phyloP scores from a whole-genome alignment of 441 rosid species.

The Euphorbia corollata region DNA sequence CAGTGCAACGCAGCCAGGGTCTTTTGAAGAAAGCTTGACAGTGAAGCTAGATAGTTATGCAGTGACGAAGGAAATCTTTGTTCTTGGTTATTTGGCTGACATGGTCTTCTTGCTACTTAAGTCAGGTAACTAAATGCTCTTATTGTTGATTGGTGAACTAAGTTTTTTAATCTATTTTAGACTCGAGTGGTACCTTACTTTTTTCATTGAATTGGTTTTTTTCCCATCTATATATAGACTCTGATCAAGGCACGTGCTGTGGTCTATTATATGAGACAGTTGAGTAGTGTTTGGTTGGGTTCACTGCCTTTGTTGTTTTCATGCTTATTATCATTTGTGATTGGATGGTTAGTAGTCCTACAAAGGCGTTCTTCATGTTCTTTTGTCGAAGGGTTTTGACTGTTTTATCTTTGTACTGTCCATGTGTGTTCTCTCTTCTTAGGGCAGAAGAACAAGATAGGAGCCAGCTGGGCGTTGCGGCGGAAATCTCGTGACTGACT shows the following conservation, averaged over 20 bases:
- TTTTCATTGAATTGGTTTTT: too few relatives aligned
- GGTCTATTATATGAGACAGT: slow-evolving; percentile 1
- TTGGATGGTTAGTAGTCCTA: background rate
- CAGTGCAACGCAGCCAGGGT: background rate
- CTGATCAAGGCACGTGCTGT: background rate
- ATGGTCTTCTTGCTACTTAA: background rate
- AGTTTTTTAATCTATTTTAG: background rate
- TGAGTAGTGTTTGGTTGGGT: background rate
- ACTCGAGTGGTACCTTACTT: background rate
- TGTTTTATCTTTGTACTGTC: too few relatives aligned
- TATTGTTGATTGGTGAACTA: too few relatives aligned
- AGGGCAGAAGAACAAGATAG: too few relatives aligned
- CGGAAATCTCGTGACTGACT: too few relatives aligned
- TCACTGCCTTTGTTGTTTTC: background rate
- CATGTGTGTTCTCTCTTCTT: too few relatives aligned
- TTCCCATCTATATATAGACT: background rate
- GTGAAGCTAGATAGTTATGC: background rate
- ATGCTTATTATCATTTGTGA: background rate
- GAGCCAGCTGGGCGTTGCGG: too few relatives aligned
- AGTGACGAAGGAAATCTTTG: slow-evolving; percentile 4
- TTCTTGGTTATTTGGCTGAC: background rate
- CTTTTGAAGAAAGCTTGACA: slow-evolving; percentile 2
- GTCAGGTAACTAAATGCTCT: background rate
- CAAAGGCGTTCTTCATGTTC: background rate
- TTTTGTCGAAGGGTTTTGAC: background rate